Conservation (phyloP, 768 basidiomycete genomes). For the Chlorophyllum brunneum region DNA sequence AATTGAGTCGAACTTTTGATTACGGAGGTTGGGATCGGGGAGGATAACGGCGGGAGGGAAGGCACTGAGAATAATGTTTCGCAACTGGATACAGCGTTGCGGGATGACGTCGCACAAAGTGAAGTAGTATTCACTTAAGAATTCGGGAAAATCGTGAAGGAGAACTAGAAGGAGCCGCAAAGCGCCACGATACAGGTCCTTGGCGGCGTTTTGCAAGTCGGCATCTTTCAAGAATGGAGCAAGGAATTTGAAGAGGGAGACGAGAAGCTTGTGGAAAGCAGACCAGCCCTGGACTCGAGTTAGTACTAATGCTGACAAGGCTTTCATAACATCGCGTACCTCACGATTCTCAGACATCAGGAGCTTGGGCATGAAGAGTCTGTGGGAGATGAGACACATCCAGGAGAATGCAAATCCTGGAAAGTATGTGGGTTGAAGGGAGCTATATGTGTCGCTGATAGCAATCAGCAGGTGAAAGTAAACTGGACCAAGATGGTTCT, state of each 20-base stretch:
- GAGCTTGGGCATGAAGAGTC: constrained; percentile 96
- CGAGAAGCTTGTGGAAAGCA: constrained; percentile 90
- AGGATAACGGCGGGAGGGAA: constrained; percentile 81
- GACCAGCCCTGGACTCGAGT: constrained; percentile 70
- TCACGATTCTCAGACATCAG: constrained; percentile 85
- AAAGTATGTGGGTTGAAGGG: constrained; percentile 93
- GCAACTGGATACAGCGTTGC: constrained; percentile 87
- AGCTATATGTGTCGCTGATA: constrained; percentile 93
- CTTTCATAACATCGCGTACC: constrained; percentile 34
- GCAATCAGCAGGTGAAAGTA: constrained; percentile 88
- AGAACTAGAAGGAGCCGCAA: constrained; percentile 90
- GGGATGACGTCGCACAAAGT: constrained; percentile 93
- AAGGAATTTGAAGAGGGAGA: constrained; percentile 94
- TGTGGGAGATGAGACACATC: constrained; percentile 94
- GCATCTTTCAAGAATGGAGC: constrained; percentile 85
- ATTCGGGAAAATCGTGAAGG: constrained; percentile 98
- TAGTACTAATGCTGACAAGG: background rate
- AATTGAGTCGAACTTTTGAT: constrained; percentile 67
- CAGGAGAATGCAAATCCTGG: constrained; percentile 98
- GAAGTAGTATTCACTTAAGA: constrained; percentile 95
- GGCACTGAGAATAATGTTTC: constrained; percentile 94
- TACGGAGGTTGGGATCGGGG: constrained; percentile 83
- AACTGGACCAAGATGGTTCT: constrained; percentile 78
- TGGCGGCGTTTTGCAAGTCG: constrained; percentile 73
- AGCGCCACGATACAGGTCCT: constrained; percentile 87